Evolutionary conservation across 441 rosid species (phyloP), one percentile per base, ranked within the genome.

Genomic region (Metrosideros polymorpha): DNA sequence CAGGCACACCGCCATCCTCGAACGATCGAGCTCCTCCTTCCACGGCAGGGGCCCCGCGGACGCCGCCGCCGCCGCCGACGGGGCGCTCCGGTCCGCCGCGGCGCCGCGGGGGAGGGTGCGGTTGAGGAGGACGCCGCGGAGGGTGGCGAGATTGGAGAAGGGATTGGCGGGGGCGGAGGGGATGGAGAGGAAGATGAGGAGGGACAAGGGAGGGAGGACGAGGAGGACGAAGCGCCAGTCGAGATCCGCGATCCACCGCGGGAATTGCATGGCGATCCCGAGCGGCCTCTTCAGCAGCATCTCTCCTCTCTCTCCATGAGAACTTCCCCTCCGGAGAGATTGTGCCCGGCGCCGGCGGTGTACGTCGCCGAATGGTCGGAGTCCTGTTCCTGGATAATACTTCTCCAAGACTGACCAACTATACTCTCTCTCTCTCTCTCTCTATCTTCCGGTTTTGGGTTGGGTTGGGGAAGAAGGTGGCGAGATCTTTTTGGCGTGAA

Each of bases 1-100:
- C 84, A 87, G 76, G 88, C 88, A 87, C 45, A 87, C 86, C 22
- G 86, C 88, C 15, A 87, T 87, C 79, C 88, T 84, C 79, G 83
- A 32, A 82, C 79, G 66, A 27, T 22, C 30, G 77, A 53, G 47
- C 86, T 75, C 55, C 22, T 43, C 42, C 53, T 45, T 43, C 54
- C 77, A 61, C 53, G 52, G 32, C 35, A 85, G 1, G 85, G 83
- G 24, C 29, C 57, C 50, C 30, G 45, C 14, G 32, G 55, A 51
- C 35, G 18, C 39, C 15, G 76, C 1, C 29, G 39, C 57, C 12
- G 42, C 35, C 30, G 19, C 30, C 71, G 63, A 25, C 45, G 84
- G 49, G 42, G 10, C 45, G 29, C 39, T 55, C 42, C 32, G 45
- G 71, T 6, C 13, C 24, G 25, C 39, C 2, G 84, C 43, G 29